These are phyloP conservation scores for Beauveria varroae DNA, from an alignment of 2,329 filamentous ascomycete genomes.

Conservation along the genomic window DNA sequence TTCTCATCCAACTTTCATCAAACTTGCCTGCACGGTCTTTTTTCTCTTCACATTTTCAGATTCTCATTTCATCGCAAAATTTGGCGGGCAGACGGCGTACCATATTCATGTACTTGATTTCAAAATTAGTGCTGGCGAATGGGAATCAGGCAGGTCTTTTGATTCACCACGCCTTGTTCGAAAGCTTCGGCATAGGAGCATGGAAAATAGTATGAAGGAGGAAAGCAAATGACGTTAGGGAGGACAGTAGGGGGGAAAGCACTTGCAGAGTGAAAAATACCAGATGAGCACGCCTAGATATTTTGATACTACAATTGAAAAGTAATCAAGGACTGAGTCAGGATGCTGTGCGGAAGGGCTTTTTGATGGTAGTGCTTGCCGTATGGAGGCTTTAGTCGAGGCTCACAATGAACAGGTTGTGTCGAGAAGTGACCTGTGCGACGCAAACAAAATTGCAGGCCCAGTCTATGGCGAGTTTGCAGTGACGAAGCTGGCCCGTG, in stretches of 20 bases:
- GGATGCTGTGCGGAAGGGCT: background rate
- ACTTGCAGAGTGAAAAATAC: conserved; percentile 11
- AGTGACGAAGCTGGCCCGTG: background rate
- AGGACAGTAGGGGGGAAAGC: background rate
- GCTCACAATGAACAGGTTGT: background rate
- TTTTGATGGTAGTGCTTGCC: background rate
- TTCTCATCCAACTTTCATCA: conserved; percentile 3
- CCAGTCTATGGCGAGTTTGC: background rate
- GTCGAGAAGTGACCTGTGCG: background rate
- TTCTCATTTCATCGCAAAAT: conserved; percentile 7
- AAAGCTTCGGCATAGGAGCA: conserved; percentile 11
- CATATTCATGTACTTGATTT: conserved; percentile 10
- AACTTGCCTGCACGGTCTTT: background rate
- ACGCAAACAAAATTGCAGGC: conserved; percentile 6
- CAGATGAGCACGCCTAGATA: conserved; percentile 9
- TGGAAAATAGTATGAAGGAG: background rate
- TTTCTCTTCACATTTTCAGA: conserved; percentile 5
- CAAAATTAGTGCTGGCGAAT: conserved; percentile 13
- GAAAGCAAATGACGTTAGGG: background rate
- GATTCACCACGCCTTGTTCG: conserved; percentile 18
- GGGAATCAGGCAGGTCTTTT: conserved; percentile 26
- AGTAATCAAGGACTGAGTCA: background rate
- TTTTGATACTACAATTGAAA: conserved; percentile 9
- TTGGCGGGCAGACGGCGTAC: conserved; percentile 13
- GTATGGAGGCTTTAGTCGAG: background rate